Conservation (phyloP, 2,329 filamentous ascomycete genomes). For the Penicillium sp. region DNA sequence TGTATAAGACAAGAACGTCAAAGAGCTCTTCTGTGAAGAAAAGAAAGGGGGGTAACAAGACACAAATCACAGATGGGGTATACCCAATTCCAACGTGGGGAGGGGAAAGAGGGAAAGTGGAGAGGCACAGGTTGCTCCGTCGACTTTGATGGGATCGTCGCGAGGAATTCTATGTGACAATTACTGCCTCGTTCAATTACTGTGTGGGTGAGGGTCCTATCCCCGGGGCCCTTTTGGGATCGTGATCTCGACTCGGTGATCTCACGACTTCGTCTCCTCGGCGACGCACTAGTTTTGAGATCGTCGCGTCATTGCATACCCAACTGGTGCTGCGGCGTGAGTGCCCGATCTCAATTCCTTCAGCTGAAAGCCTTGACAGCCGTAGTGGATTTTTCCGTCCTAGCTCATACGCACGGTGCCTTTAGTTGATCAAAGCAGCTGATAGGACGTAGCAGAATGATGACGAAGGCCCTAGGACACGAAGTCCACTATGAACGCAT, state of each 20-base stretch:
- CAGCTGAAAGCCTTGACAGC: background rate
- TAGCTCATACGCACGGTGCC: background rate
- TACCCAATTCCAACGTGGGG: background rate
- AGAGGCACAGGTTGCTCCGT: background rate
- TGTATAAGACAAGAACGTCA: background rate
- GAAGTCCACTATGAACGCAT: background rate
- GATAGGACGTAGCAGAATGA: background rate
- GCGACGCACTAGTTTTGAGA: conserved; percentile 11
- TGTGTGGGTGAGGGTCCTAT: background rate
- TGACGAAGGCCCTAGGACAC: background rate
- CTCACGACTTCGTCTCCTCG: conserved; percentile 17
- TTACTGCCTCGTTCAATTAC: background rate
- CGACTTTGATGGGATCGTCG: background rate
- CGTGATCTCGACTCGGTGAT: conserved; percentile 1
- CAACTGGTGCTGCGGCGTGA: conserved; percentile 14
- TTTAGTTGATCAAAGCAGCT: background rate
- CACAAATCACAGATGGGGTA: background rate
- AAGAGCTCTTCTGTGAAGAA: background rate
- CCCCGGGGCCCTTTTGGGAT: background rate
- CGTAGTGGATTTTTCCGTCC: background rate
- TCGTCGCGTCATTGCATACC: conserved; percentile 23
- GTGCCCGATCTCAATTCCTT: conserved; percentile 8
- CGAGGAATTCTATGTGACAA: background rate
- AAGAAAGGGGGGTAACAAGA: background rate
- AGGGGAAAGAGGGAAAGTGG: background rate